A percentile compares a stretch with the other conserved stretches of the same genome.
phyloP scores from a whole-genome alignment of 2,329 filamentous ascomycete genomes.

The Fusarium guadeloupense region DNA sequence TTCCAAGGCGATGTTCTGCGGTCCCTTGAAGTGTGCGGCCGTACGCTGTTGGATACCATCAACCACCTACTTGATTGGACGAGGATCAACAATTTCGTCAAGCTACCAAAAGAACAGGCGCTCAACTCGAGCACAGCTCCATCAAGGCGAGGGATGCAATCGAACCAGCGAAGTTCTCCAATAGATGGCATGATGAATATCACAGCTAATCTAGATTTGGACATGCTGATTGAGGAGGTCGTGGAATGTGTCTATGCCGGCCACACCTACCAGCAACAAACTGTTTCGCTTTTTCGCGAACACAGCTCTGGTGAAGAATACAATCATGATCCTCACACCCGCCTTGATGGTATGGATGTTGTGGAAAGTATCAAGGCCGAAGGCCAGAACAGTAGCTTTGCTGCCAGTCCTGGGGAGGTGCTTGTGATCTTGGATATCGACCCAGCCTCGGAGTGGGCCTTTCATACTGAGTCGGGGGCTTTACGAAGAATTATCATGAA shows the following conservation, averaged over 20 bases:
- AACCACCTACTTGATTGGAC: constrained; percentile 64
- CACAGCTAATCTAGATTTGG: constrained; percentile 42
- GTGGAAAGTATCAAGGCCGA: constrained; percentile 1
- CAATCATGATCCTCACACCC: constrained; percentile 2
- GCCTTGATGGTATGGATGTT: constrained; percentile 25
- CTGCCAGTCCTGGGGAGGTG: constrained; percentile 18
- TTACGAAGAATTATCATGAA: constrained; percentile 68
- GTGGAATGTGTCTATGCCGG: constrained; percentile 58
- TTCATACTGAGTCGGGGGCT: constrained; percentile 63
- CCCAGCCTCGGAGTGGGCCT: constrained; percentile 59
- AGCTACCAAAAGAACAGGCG: not conserved
- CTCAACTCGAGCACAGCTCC: not conserved
- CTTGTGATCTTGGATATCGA: constrained; percentile 52
- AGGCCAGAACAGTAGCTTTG: not conserved
- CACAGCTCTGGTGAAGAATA: not conserved
- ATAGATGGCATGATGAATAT: constrained; percentile 32
- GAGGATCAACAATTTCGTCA: constrained; percentile 58
- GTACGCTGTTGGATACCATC: constrained; percentile 63
- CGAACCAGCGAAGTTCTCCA: not conserved
- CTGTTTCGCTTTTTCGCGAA: constrained; percentile 12
- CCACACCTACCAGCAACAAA: constrained; percentile 34
- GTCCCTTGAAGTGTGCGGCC: constrained; percentile 60
- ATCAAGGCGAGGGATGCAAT: not conserved
- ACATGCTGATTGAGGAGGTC: constrained; percentile 57
- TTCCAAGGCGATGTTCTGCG: constrained; percentile 59